These are phyloP conservation scores for Pisolithus albus DNA, from an alignment of 768 basidiomycete species.

Conservation along the genomic window DNA sequence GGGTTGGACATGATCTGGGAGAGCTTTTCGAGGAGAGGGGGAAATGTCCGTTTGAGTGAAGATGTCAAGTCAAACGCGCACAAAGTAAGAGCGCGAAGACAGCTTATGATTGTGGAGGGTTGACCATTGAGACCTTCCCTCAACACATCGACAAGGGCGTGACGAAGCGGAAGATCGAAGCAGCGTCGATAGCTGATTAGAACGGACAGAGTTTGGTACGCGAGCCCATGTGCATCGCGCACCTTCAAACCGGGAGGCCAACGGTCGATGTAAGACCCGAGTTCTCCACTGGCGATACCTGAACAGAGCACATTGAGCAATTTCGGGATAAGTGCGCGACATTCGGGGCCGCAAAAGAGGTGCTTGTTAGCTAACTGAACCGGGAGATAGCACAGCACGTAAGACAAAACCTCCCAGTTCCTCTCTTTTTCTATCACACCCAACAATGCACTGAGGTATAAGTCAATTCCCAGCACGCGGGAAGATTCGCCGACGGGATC, in stretches of 20 bases:
- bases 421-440: conserved; percentile 65
- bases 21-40: conserved; percentile 78
- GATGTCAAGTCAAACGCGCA: conserved; percentile 80
- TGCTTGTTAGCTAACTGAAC: conserved; percentile 93
- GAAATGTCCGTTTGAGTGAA: conserved; percentile 72
- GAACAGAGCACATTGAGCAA: conserved; percentile 65
- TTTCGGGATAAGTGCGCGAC: conserved; percentile 52
- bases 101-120: conserved; percentile 76
- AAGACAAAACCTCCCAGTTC: conserved; percentile 92
- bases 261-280: conserved; percentile 49
- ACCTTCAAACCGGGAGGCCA: conserved; percentile 59
- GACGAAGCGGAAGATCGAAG: conserved; percentile 61
- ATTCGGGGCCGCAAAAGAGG: conserved; percentile 86
- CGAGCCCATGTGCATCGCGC: conserved; percentile 81
- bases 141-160: conserved; percentile 68
- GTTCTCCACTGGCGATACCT: conserved; percentile 50
- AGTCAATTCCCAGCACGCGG: conserved; percentile 63
- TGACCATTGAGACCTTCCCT: conserved; percentile 63
- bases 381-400: conserved; percentile 86
- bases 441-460: conserved; percentile 59
- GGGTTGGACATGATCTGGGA: conserved; percentile 93
- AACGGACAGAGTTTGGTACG: conserved; percentile 82
- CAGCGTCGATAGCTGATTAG: conserved; percentile 80
- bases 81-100: conserved; percentile 83
- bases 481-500: conserved; percentile 41